phyloP scores from a whole-genome alignment of 805 yeast genomes.

The Spathaspora hagerdaliae region DNA sequence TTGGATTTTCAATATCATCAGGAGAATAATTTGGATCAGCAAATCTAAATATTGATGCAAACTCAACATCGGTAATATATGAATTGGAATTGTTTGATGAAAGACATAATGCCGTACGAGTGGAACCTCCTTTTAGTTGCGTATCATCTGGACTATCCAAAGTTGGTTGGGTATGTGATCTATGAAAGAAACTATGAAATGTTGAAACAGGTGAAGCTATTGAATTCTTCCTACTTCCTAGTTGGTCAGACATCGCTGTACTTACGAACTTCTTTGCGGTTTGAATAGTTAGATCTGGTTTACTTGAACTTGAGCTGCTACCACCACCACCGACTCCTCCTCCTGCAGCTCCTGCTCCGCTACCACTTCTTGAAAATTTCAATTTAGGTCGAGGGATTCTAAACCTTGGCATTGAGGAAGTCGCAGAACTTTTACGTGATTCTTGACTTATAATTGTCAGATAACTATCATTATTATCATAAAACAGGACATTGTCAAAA shows the following conservation, averaged over 20 bases:
- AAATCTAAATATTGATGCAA: slow-evolving; percentile 30
- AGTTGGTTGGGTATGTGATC: slow-evolving; percentile 13
- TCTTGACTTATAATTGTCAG: slow-evolving; percentile 2
- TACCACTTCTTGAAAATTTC: slow-evolving; percentile 6
- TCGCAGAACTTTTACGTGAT: slow-evolving; percentile 2
- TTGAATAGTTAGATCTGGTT: slow-evolving; percentile 30
- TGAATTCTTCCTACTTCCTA: slow-evolving; percentile 16
- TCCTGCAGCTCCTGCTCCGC: background rate
- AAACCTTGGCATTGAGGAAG: slow-evolving; percentile 1
- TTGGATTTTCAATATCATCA: slow-evolving; percentile 19
- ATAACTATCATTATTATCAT: slow-evolving; percentile 10
- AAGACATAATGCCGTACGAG: slow-evolving; percentile 15
- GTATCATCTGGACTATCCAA: background rate
- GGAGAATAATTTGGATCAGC: slow-evolving; percentile 26
- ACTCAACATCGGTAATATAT: slow-evolving; percentile 22
- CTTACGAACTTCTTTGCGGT: slow-evolving; percentile 24
- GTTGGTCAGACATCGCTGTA: slow-evolving; percentile 14
- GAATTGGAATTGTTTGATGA: slow-evolving; percentile 36
- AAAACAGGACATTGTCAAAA: slow-evolving; percentile 2
- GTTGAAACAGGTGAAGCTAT: slow-evolving; percentile 29
- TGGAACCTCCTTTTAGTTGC: background rate
- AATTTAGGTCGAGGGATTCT: slow-evolving; percentile 7
- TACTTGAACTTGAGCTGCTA: background rate
- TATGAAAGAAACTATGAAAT: slow-evolving; percentile 30
- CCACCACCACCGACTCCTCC: too few relatives aligned